Evolutionary conservation across 2,329 filamentous ascomycete species (phyloP), one percentile per base, ranked within the genome.

Genomic region (Fusarium acutatum): DNA sequence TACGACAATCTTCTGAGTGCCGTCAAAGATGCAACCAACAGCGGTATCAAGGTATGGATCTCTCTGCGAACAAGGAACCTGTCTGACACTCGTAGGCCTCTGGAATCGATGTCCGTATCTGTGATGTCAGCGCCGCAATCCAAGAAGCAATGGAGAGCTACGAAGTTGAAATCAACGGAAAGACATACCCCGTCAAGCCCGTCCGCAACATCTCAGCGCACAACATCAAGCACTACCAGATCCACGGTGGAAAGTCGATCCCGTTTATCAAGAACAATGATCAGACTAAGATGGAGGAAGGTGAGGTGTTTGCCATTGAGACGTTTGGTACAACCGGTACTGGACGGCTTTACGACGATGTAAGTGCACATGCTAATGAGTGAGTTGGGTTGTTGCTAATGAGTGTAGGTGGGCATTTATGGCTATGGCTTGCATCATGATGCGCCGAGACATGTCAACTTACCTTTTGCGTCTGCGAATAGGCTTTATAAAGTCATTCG

Each of bases 221-320:
- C 83, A 94, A 93, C 75, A 97, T 97, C 77, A 87, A 92, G 44
- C 94, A 90, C 67, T 96, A 95, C 84, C 90, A 89, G 77, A 97
- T 97, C 78, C 95, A 97, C 82, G 94, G 94, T 60, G 91, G 89
- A 75, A 97, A 97, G 86, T 94, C 92, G 75, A 93, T 97, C 52
- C 95, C 95, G 0, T 97, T 97, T 77, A 93, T 97, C 75, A 97
- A 96, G 85, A 91, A 91, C 65, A 87, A 87, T 56, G 93, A 96
- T 77, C 90, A 92, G 80, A 96, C 94, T 43, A 97, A 97, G 87
- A 97, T 97, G 95, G 95, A 97, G 83, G 95, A 97, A 82, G 94
- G 94, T 40, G 95, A 97, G 77, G 90, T 94, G 24, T 97, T 96
- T 82, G 95, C 95, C 68, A 97, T 97, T 75, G 95, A 97, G 84